These are phyloP conservation scores for Thuidium tamariscinum DNA, from an alignment of 225 moss, liverwort and hornwort genomes.

Conservation along the genomic window DNA sequence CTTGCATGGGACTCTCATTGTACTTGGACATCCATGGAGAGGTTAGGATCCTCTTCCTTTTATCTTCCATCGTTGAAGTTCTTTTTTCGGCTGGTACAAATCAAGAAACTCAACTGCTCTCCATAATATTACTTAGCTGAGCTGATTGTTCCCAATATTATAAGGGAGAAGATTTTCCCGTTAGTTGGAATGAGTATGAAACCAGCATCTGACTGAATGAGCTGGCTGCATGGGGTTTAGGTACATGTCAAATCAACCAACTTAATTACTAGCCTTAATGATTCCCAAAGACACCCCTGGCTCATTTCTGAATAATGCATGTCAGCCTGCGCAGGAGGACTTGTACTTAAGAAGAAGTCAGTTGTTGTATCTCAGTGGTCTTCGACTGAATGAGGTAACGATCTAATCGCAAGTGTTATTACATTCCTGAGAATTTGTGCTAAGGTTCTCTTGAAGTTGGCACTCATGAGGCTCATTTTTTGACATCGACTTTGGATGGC, in stretches of 20 bases:
- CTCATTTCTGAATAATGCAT: neutral
- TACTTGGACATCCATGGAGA: constrained; percentile 41
- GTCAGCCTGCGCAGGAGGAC: constrained; percentile 53
- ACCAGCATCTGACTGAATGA: neutral
- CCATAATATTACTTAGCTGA: neutral
- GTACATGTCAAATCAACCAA: neutral
- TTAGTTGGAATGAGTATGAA: neutral
- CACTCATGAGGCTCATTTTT: neutral
- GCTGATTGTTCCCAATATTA: neutral
- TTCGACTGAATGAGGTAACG: constrained; percentile 40
- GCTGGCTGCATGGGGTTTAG: neutral
- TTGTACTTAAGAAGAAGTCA: constrained; percentile 32
- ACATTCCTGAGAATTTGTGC: neutral
- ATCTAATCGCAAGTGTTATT: neutral
- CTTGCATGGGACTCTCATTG: constrained; percentile 44
- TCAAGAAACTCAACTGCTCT: neutral
- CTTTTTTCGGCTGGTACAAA: neutral
- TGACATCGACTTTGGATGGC: neutral
- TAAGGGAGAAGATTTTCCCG: neutral
- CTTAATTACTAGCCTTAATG: neutral
- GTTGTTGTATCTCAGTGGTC: constrained; percentile 17
- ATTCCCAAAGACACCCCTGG: neutral
- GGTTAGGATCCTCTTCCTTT: constrained; percentile 13
- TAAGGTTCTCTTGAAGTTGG: neutral
- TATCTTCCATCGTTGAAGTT: neutral